phyloP scores from a whole-genome alignment of 2,329 filamentous ascomycete species.

The Epichloe hybrida region DNA sequence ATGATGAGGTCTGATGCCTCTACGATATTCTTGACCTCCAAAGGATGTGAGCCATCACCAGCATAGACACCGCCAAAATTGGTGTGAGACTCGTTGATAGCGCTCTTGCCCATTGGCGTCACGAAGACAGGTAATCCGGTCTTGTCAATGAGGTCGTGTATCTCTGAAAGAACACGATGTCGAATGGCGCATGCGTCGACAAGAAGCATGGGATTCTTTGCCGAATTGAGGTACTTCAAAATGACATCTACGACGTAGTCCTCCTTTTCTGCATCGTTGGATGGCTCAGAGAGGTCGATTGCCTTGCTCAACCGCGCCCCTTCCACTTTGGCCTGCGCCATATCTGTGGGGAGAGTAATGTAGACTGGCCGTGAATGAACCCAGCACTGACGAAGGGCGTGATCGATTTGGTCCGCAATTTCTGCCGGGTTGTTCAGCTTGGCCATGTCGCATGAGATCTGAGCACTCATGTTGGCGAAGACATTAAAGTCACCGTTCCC shows the following conservation, averaged over 20 bases:
- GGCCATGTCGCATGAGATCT: conserved; percentile 58
- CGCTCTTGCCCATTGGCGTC: conserved; percentile 83
- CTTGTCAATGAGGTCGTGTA: conserved; percentile 58
- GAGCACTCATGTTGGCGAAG: conserved; percentile 63
- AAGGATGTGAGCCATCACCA: conserved; percentile 57
- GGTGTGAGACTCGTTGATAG: conserved; percentile 61
- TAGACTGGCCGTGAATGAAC: conserved; percentile 67
- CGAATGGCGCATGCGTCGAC: conserved; percentile 75
- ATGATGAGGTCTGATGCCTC: conserved; percentile 60
- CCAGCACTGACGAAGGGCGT: conserved; percentile 62
- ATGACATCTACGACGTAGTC: conserved; percentile 74
- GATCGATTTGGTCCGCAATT: conserved; percentile 63
- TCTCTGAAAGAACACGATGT: conserved; percentile 58
- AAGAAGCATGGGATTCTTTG: conserved; percentile 63
- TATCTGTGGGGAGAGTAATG: conserved; percentile 69
- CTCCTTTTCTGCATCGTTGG: conserved; percentile 58
- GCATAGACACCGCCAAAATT: conserved; percentile 77
- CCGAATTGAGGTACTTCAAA: conserved; percentile 56
- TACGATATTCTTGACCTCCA: conserved; percentile 47
- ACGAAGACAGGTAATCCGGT: conserved; percentile 70
- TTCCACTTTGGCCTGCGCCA: conserved; percentile 64
- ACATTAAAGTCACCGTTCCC: conserved; percentile 72
- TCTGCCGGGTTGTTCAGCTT: conserved; percentile 57
- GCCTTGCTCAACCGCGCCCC: conserved; percentile 56
- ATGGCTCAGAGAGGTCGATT: conserved; percentile 50